phyloP scores from a whole-genome alignment of 257 asterid species.

The Scutellaria galericulata region DNA sequence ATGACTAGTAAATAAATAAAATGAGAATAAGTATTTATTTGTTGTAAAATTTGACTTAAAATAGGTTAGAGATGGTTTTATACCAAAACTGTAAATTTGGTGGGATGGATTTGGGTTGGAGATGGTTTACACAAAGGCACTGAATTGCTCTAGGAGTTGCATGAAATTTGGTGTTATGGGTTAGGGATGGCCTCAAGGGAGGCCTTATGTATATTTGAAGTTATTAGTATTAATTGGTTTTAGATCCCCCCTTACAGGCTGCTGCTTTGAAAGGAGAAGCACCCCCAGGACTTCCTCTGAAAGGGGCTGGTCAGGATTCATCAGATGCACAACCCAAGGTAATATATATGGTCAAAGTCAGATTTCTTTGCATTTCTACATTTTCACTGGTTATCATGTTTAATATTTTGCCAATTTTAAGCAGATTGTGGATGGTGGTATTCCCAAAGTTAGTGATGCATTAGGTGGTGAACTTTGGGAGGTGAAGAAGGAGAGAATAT shows the following conservation, averaged over 20 bases:
- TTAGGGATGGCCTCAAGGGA: neutral
- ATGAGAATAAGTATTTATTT: neutral
- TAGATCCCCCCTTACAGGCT: slow-evolving; percentile 54
- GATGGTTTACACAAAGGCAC: neutral
- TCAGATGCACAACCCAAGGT: slow-evolving; percentile 90
- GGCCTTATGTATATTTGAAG: slow-evolving; percentile 22
- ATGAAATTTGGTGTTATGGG: neutral
- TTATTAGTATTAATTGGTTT: slow-evolving; percentile 19
- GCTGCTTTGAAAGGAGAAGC: slow-evolving; percentile 99
- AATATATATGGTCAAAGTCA: slow-evolving; percentile 33
- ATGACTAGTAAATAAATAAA: neutral
- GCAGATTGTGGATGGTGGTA: slow-evolving; percentile 81
- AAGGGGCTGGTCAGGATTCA: slow-evolving; percentile 99
- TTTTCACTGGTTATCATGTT: slow-evolving; percentile 32
- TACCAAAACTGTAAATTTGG: neutral
- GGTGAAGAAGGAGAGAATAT: slow-evolving; percentile 92
- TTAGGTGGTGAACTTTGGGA: slow-evolving; percentile 99
- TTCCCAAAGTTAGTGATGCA: slow-evolving; percentile 84
- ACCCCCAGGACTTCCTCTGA: slow-evolving; percentile 97
- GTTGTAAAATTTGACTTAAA: neutral
- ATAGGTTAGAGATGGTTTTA: neutral
- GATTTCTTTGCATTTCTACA: slow-evolving; percentile 17
- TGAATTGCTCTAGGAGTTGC: neutral
- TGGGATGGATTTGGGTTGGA: neutral
- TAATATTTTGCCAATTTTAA: slow-evolving; percentile 32